These are phyloP conservation scores for Citrus maxima DNA, from an alignment of 345 rosid genomes.

Conservation along the genomic window DNA sequence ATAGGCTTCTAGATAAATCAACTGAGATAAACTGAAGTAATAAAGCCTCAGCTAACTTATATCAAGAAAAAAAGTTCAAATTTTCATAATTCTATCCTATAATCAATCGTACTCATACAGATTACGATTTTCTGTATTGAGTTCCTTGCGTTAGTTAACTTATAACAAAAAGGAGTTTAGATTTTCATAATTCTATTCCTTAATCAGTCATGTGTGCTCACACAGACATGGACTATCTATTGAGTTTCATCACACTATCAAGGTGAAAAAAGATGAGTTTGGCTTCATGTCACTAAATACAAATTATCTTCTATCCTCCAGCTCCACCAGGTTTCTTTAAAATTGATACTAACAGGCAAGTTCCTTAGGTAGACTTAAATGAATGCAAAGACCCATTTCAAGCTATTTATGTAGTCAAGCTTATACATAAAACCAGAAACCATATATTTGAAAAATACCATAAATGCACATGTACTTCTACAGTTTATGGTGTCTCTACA, in stretches of 20 bases:
- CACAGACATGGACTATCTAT: too few relatives aligned
- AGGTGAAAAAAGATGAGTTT: background rate
- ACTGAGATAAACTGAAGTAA: background rate
- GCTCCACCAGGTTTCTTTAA: background rate
- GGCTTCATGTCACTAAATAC: background rate
- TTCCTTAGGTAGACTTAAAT: background rate
- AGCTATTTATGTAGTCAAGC: background rate
- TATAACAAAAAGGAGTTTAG: background rate
- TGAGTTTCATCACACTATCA: too few relatives aligned
- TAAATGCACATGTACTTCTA: background rate
- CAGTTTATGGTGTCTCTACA: background rate
- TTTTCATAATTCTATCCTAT: background rate
- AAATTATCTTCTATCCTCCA: background rate
- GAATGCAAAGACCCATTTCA: background rate
- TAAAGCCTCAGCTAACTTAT: background rate
- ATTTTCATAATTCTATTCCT: background rate
- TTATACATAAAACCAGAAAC: background rate
- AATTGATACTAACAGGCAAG: background rate
- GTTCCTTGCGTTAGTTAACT: background rate
- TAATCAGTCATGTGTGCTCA: background rate
- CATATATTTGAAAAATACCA: background rate
- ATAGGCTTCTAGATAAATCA: background rate
- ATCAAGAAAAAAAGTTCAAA: background rate
- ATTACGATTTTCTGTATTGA: too few relatives aligned
- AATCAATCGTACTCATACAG: background rate